phyloP scores from a whole-genome alignment of 495 filamentous ascomycete species.

The Articulospora tetracladia region DNA sequence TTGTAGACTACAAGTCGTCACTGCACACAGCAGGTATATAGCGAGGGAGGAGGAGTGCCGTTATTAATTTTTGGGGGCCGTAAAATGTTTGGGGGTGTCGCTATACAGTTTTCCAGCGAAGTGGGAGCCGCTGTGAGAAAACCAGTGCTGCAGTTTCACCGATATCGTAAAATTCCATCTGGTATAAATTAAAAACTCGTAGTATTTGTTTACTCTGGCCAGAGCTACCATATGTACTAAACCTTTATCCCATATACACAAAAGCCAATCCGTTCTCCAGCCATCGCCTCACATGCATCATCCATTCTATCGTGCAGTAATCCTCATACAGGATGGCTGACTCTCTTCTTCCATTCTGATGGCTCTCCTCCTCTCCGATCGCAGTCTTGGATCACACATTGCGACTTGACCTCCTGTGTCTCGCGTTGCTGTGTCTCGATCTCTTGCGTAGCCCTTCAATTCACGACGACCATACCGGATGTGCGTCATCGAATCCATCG shows the following conservation, averaged over 20 bases:
- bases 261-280: neutral
- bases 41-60: too few relatives aligned
- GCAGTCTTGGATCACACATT: neutral
- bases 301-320: too few relatives aligned
- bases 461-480: neutral
- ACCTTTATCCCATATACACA: neutral
- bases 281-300: neutral
- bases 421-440: neutral
- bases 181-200: neutral
- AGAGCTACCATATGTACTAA: neutral
- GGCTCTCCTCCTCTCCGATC: neutral
- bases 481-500: neutral
- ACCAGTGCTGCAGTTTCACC: too few relatives aligned
- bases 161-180: neutral
- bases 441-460: neutral
- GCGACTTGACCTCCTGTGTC: neutral
- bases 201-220: neutral
- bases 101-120: too few relatives aligned
- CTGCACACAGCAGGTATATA: too few relatives aligned
- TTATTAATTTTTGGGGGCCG: too few relatives aligned
- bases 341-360: neutral
- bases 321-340: neutral
- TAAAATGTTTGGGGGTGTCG: too few relatives aligned
- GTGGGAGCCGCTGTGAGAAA: too few relatives aligned
- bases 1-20: too few relatives aligned